Conservation (phyloP, 768 basidiomycete species). For the Podaxis mareebaensis region DNA sequence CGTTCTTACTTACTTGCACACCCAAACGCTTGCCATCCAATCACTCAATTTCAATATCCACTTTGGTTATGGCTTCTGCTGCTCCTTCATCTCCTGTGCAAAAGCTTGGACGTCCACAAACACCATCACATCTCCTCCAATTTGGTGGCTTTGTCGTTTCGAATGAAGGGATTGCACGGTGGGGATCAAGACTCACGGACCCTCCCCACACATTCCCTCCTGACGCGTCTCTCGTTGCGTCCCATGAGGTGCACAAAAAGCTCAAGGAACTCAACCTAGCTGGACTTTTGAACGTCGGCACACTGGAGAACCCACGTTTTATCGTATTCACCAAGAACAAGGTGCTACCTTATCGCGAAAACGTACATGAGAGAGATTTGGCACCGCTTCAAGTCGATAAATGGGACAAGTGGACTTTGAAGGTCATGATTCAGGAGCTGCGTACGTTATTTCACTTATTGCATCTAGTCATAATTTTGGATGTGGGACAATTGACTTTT, state of each 20-base stretch:
- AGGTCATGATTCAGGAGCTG: background rate
- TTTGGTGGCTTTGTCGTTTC: conserved; percentile 8
- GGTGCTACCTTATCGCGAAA: background rate
- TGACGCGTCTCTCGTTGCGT: background rate
- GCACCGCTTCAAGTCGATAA: background rate
- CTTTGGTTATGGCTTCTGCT: background rate
- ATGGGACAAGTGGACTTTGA: conserved; percentile 13
- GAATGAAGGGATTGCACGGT: conserved; percentile 7
- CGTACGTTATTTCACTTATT: conserved; percentile 1
- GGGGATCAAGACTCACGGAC: conserved; percentile 2
- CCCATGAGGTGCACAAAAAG: background rate
- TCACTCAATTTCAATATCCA: background rate
- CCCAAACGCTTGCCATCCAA: background rate
- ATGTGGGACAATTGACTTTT: background rate
- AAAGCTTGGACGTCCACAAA: background rate
- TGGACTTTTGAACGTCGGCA: conserved; percentile 1
- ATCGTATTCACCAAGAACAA: conserved; percentile 6
- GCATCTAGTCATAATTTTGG: background rate
- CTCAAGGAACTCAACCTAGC: conserved; percentile 7
- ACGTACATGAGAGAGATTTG: background rate
- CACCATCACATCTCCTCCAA: conserved; percentile 11
- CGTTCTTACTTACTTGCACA: background rate
- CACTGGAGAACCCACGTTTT: background rate
- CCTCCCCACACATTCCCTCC: conserved; percentile 9
- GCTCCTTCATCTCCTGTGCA: background rate